A percentile compares a stretch with the other conserved stretches of the same genome.
These are phyloP conservation scores for Arthrobotrys sphaeroides DNA, from an alignment of 2,329 filamentous ascomycete genomes.

Conservation along the genomic window DNA sequence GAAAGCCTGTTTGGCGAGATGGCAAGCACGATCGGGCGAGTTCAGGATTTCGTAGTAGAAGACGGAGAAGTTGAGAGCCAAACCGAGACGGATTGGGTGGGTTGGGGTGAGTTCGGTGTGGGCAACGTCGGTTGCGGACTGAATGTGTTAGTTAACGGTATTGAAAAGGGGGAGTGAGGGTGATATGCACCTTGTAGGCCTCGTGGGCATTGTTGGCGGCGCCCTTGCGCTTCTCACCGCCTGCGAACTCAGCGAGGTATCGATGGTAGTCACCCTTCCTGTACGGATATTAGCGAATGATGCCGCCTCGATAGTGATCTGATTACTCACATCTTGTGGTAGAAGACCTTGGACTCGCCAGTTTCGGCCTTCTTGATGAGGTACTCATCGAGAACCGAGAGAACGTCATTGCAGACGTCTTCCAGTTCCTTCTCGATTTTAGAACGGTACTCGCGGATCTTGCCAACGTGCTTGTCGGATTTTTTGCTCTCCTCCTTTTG, in stretches of 20 bases:
- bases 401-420: slow-evolving; percentile 97
- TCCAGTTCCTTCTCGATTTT: slow-evolving; percentile 97
- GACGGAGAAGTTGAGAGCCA: slow-evolving; percentile 95
- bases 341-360: slow-evolving; percentile 99
- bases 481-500: slow-evolving; percentile 99
- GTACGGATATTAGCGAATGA: slow-evolving; percentile 35
- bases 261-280: slow-evolving; percentile 99
- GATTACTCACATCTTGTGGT: slow-evolving; percentile 91
- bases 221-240: slow-evolving; percentile 92
- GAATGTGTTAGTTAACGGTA: slow-evolving; percentile 17
- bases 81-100: slow-evolving; percentile 90
- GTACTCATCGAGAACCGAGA: slow-evolving; percentile 91
- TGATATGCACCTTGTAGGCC: slow-evolving; percentile 81
- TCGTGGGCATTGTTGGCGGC: slow-evolving; percentile 94
- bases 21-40: slow-evolving; percentile 96
- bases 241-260: slow-evolving; percentile 96
- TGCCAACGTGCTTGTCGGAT: slow-evolving; percentile 85
- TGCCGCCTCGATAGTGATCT: not conserved
- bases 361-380: slow-evolving; percentile 92
- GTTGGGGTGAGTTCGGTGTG: slow-evolving; percentile 88
- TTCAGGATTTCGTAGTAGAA: slow-evolving; percentile 99
- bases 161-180: too few relatives aligned
- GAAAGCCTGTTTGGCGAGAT: slow-evolving; percentile 94
- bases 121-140: slow-evolving; percentile 84
- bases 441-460: slow-evolving; percentile 98